Base-by-base conservation (phyloP, 2,329 filamentous ascomycete species). In the Ophiocordyceps camponoti-saundersi region DNA sequence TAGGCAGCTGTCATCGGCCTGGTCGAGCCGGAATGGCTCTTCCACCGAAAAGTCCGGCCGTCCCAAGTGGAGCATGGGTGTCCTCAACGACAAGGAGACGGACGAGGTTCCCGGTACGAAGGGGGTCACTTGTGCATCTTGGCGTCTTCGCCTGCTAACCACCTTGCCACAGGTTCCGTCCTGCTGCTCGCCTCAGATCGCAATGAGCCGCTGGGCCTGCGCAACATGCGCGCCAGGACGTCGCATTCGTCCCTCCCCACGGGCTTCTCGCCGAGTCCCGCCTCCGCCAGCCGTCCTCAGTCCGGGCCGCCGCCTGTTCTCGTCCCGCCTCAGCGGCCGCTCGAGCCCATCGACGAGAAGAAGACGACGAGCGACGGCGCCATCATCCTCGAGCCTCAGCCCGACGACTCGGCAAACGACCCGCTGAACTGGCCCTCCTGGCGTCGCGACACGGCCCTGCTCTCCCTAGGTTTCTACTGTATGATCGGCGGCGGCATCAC, bases 401-500 rank as follows among this genome's bases (percentile, higher is more conserved):
- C 90, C 0, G 88, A 95, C 49, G 88, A 95, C 46, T 88, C 85
- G 0, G 69, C 73, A 46, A 95, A 96, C 53, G 90, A 96, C 56
- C 90, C 90, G 1, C 67, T 96, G 48, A 96, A 96, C 60, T 96
- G 90, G 90, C 80, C 85, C 0, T 67, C 73, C 7, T 86, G 85
- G 80, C 77, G 86, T 40, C 73, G 90, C 61, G 87, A 96, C 61
- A 62, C 72, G 22, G 86, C 90, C 0, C 65, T 96, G 51, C 56
- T 94, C 0, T 90, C 83, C 0, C 69, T 96, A 4, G 90, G 90
- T 1, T 82, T 95, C 56, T 95, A 94, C 63, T 95, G 88, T 62
- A 84, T 95, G 79, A 65, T 95, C 18, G 90, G 90, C 47, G 90
- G 90, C 40, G 90, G 90, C 42, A 93, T 94, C 69, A 95, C 89